These are phyloP conservation scores for Auxenochlorella pyrenoidosa DNA, from an alignment of 139 green algal species.

Conservation along the genomic window DNA sequence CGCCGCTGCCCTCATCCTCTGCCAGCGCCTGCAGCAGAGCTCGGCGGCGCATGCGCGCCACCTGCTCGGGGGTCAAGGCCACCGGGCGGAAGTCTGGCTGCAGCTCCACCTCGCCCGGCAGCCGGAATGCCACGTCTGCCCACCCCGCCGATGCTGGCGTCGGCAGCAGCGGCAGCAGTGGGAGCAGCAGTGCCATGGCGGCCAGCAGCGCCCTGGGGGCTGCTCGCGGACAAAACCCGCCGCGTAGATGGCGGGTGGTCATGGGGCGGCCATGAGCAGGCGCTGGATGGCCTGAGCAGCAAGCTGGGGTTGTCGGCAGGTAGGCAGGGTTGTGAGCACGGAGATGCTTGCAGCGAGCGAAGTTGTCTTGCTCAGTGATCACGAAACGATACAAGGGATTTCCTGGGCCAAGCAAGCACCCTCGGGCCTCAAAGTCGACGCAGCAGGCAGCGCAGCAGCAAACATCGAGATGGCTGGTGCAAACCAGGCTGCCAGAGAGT, in stretches of 20 bases:
- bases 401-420: not conserved
- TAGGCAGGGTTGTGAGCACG: too few species aligned
- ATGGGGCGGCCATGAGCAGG: not conserved
- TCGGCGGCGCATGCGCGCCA: constrained; percentile 25
- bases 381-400: not conserved
- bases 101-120: not conserved
- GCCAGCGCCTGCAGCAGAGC: constrained; percentile 24
- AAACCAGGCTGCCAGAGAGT: too few species aligned
- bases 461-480: not conserved
- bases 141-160: not conserved
- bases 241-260: not conserved
- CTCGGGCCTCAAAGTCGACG: not conserved
- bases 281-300: too few species aligned
- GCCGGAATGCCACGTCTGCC: not conserved
- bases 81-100: not conserved
- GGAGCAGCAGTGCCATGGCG: not conserved
- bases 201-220: not conserved
- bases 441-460: not conserved
- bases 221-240: not conserved
- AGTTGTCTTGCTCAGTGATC: not conserved
- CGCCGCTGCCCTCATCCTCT: not conserved
- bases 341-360: not conserved
- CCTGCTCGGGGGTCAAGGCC: not conserved
- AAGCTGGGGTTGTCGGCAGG: too few species aligned
- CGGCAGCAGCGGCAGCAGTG: not conserved